Conservation (phyloP, 208 protist species). For the Wallacemonas sp. region DNA sequence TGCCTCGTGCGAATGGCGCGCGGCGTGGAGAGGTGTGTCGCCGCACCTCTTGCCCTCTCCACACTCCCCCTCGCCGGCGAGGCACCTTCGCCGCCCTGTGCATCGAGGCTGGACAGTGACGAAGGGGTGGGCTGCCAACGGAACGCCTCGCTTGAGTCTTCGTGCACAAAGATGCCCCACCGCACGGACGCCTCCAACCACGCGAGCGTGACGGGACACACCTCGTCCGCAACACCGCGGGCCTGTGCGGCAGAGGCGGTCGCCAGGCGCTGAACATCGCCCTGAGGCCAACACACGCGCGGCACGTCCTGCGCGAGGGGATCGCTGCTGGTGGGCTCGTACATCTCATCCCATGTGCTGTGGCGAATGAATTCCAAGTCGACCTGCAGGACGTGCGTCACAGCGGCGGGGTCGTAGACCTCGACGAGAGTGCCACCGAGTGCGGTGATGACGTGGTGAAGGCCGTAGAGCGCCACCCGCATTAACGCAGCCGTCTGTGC, state of each 20-base stretch:
- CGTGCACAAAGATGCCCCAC: conserved; percentile 74
- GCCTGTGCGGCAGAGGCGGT: background rate
- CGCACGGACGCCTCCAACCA: conserved; percentile 52
- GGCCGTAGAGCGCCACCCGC: conserved; percentile 40
- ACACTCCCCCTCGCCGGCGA: too few species aligned
- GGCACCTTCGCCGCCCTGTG: too few species aligned
- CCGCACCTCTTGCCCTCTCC: too few species aligned
- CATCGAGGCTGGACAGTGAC: background rate
- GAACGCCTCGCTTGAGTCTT: conserved; percentile 2
- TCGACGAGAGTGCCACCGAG: conserved; percentile 58
- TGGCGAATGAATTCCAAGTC: conserved; percentile 43
- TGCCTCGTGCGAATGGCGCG: background rate
- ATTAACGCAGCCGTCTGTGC: conserved; percentile 8
- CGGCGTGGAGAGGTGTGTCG: too few species aligned
- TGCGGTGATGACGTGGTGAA: conserved; percentile 41
- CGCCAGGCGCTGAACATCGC: background rate
- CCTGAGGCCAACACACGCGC: conserved; percentile 27
- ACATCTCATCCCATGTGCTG: conserved; percentile 22
- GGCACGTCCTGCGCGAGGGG: too few species aligned
- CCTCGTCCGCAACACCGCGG: conserved; percentile 15
- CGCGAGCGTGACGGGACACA: conserved; percentile 37
- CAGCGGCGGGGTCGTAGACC: conserved; percentile 27
- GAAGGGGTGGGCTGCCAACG: background rate
- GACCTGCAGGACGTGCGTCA: conserved; percentile 76
- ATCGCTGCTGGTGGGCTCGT: background rate